Evolutionary conservation across 768 basidiomycete species (phyloP).

Genomic region (Tricholoma sp.): DNA sequence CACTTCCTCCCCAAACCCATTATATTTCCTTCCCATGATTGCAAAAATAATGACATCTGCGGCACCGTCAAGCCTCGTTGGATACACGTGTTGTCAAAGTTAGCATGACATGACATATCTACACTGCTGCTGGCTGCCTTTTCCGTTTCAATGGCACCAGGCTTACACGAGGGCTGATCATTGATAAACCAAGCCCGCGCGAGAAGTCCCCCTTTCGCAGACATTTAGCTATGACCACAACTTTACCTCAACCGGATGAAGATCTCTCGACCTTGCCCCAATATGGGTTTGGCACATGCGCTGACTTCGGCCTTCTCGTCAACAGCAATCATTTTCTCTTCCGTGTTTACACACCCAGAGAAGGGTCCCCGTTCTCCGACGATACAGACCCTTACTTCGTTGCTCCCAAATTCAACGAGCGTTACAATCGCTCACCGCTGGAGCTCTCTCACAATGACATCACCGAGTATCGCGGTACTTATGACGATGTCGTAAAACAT

Average conservation of each 20-base stretch:
- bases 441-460: conserved; percentile 16
- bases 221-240: conserved; percentile 20
- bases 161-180: conserved; percentile 27
- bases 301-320: conserved; percentile 57
- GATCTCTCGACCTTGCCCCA: conserved; percentile 48
- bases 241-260: conserved; percentile 17
- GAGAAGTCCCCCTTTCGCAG: conserved; percentile 1
- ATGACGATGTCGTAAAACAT: conserved; percentile 60
- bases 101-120: neutral
- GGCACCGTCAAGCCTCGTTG: conserved; percentile 14
- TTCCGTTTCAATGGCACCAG: conserved; percentile 26
- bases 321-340: conserved; percentile 70
- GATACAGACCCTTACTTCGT: conserved; percentile 60
- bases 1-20: too few relatives aligned
- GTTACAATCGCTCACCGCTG: conserved; percentile 32
- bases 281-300: conserved; percentile 63
- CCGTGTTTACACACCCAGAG: conserved; percentile 74
- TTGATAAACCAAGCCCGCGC: conserved; percentile 13
- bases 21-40: too few relatives aligned
- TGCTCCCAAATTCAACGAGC: conserved; percentile 58
- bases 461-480: conserved; percentile 29
- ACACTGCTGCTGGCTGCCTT: neutral
- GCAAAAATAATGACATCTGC: neutral
- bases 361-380: conserved; percentile 47
- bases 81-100: conserved; percentile 30